These are phyloP conservation scores for Apiotrichum laibachii DNA, from an alignment of 1,284 basidiomycete species.

Conservation along the genomic window DNA sequence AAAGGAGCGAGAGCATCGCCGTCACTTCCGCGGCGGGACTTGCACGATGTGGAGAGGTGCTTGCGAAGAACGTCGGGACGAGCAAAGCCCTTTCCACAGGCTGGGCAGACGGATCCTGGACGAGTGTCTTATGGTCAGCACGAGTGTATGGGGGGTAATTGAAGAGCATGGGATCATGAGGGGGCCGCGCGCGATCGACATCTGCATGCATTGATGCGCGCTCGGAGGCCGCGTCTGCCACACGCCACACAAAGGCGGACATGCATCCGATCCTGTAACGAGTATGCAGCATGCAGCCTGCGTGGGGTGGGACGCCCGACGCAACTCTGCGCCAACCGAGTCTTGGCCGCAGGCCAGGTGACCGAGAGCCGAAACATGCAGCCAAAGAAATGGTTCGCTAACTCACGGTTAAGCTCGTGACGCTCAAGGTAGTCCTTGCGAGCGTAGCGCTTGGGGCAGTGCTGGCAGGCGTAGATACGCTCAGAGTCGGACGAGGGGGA, in stretches of 20 bases:
- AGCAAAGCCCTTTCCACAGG: slow-evolving; percentile 26
- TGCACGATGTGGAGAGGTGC: slow-evolving; percentile 26
- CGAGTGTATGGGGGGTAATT: background rate
- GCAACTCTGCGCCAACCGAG: no score
- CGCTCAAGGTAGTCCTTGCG: slow-evolving; percentile 28
- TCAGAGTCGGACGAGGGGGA: slow-evolving; percentile 15
- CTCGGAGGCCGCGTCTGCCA: background rate
- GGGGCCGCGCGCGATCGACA: no score
- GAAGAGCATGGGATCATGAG: no score
- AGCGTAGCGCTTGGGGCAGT: slow-evolving; percentile 23
- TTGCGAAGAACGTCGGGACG: slow-evolving; percentile 27
- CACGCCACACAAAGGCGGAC: background rate
- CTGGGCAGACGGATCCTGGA: slow-evolving; percentile 20
- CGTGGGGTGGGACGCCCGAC: background rate
- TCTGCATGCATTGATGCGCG: no score
- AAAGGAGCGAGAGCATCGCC: slow-evolving; percentile 20
- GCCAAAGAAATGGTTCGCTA: no score
- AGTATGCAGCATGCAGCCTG: no score
- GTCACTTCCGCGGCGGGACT: slow-evolving; percentile 19
- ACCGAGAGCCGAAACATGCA: background rate
- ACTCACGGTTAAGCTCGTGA: slow-evolving; percentile 27
- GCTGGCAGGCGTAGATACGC: slow-evolving; percentile 21
- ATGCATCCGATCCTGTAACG: background rate
- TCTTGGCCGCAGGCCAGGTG: background rate
- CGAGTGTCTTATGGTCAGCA: slow-evolving; percentile 15